Percentiles rank a stretch among this genome's conserved stretches.
Evolutionary conservation across 2,329 filamentous ascomycete genomes (phyloP).

Genomic region (Ophiostoma perfectum): DNA sequence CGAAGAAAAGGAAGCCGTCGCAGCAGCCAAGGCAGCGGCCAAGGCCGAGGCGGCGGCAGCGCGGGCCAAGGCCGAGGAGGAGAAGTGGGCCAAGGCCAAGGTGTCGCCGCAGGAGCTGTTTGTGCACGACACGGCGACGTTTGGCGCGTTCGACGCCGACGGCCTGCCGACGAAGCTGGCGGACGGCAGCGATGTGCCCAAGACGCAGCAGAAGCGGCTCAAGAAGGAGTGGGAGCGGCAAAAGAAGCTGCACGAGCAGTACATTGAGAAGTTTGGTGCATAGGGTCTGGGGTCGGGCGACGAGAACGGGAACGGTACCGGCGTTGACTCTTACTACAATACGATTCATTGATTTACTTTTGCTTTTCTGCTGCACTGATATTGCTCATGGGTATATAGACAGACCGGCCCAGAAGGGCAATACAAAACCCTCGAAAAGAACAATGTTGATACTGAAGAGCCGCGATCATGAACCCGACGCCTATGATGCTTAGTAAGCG

Average conservation of each 20-base stretch:
- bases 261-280: conserved; percentile 30
- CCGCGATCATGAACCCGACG: too few species aligned
- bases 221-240: conserved; percentile 67
- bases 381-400: too few species aligned
- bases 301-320: not conserved
- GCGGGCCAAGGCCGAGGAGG: conserved; percentile 33
- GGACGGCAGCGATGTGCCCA: conserved; percentile 59
- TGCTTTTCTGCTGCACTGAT: too few species aligned
- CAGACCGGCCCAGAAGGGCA: too few species aligned
- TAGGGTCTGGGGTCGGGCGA: not conserved
- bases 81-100: conserved; percentile 30
- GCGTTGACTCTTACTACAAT: too few species aligned
- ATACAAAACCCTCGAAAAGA: too few species aligned
- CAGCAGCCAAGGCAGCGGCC: conserved; percentile 45
- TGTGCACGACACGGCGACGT: conserved; percentile 44
- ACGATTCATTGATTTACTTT: not conserved
- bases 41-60: conserved; percentile 41
- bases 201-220: conserved; percentile 60
- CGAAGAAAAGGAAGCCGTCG: conserved; percentile 48
- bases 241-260: conserved; percentile 60
- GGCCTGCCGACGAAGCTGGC: conserved; percentile 58
- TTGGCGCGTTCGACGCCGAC: conserved; percentile 59
- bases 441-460: too few species aligned
- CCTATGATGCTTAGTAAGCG: too few species aligned
- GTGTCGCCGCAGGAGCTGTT: conserved; percentile 33